Evolutionary conservation across 1,139 yeast genomes (phyloP).

Genomic region (Barnettozyma hawaiiensis): DNA sequence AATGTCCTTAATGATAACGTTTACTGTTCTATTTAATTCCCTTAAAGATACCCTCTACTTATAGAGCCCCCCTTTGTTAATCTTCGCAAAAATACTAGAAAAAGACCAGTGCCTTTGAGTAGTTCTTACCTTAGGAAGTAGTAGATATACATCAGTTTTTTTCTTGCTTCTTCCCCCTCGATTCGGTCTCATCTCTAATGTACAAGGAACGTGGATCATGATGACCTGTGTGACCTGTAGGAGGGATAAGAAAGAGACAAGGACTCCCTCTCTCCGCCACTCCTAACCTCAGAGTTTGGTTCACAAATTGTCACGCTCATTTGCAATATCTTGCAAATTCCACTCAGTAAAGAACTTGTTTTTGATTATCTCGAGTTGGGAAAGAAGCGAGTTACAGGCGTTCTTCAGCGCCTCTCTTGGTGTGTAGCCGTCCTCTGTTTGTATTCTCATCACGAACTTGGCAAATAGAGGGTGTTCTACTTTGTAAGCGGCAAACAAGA

Average conservation of each 20-base stretch:
- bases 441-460: conserved; percentile 85
- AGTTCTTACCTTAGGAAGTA: background rate
- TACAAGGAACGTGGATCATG: background rate
- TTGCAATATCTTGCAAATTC: conserved; percentile 78
- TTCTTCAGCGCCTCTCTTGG: conserved; percentile 87
- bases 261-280: too few relatives aligned
- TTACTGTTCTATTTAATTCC: conserved; percentile 1
- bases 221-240: too few relatives aligned
- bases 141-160: background rate
- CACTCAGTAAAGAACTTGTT: conserved; percentile 85
- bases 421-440: conserved; percentile 89
- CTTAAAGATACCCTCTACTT: conserved; percentile 4
- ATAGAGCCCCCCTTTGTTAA: conserved; percentile 1
- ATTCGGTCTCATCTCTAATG: background rate
- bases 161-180: background rate
- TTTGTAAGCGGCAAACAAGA: conserved; percentile 92
- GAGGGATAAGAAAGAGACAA: too few relatives aligned
- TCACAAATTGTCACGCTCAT: conserved; percentile 33
- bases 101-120: background rate
- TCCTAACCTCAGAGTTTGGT: background rate
- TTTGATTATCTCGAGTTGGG: conserved; percentile 68
- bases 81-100: background rate
- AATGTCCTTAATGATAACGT: conserved; percentile 1
- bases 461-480: conserved; percentile 98
- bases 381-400: conserved; percentile 80